phyloP scores from a whole-genome alignment of 306 rosid genomes.

The Parietaria judaica region DNA sequence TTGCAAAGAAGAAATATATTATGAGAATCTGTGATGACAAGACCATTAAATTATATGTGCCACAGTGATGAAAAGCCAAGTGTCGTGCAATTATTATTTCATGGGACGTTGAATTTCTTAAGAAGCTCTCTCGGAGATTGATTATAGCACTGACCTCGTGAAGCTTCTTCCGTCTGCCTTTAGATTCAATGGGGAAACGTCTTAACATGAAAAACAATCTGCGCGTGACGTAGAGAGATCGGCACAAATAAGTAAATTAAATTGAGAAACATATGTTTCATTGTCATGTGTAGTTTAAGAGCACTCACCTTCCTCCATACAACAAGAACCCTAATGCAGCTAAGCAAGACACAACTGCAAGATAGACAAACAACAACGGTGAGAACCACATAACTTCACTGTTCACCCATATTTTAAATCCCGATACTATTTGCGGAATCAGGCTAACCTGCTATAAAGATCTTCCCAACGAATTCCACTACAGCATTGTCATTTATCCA shows the following conservation, averaged over 20 bases:
- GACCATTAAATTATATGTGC: too few relatives aligned
- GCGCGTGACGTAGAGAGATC: slow-evolving; percentile 7
- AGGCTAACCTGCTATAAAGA: slow-evolving; percentile 81
- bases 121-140: not conserved
- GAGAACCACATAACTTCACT: too few relatives aligned
- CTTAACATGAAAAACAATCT: slow-evolving; percentile 96
- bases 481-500: slow-evolving; percentile 53
- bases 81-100: too few relatives aligned
- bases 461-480: slow-evolving; percentile 60
- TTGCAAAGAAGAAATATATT: too few relatives aligned
- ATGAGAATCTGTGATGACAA: too few relatives aligned
- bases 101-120: too few relatives aligned
- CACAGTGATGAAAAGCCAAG: too few relatives aligned
- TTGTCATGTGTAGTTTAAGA: slow-evolving; percentile 8
- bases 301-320: slow-evolving; percentile 90
- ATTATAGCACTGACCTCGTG: slow-evolving; percentile 57
- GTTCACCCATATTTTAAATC: too few relatives aligned
- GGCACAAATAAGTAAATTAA: slow-evolving; percentile 8
- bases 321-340: slow-evolving; percentile 92
- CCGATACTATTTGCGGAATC: slow-evolving; percentile 12
- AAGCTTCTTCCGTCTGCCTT: slow-evolving; percentile 97
- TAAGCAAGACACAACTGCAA: slow-evolving; percentile 69
- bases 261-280: slow-evolving; percentile 14
- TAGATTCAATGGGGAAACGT: slow-evolving; percentile 95
- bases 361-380: not conserved